Percentiles rank a stretch among this genome's conserved stretches.
Evolutionary conservation across 176 grass and related monocot species (phyloP).

Genomic region (Rhynchospora breviuscula): DNA sequence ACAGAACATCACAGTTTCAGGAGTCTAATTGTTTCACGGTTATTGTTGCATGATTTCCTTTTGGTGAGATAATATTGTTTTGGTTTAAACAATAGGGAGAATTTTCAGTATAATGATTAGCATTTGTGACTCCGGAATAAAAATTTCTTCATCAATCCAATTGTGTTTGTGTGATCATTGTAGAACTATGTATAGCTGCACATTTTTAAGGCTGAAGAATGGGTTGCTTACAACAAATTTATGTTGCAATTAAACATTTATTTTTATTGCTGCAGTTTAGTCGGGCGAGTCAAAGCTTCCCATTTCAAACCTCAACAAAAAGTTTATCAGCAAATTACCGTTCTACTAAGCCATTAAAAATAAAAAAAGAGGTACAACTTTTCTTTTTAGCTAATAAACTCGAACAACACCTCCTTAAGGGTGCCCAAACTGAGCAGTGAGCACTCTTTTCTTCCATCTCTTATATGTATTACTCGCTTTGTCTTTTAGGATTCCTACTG

Average conservation of each 20-base stretch:
- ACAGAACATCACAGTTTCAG: neutral
- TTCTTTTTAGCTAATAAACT: slow-evolving; percentile 15
- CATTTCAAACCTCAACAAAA: slow-evolving; percentile 36
- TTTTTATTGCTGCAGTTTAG: slow-evolving; percentile 30
- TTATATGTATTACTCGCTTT: slow-evolving; percentile 15
- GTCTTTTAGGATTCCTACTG: slow-evolving; percentile 45
- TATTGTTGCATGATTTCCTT: neutral
- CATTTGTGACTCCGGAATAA: neutral
- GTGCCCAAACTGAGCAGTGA: too few relatives aligned
- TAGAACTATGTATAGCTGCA: neutral
- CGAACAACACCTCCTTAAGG: too few relatives aligned
- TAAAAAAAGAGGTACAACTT: slow-evolving; percentile 44
- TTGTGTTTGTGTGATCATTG: neutral
- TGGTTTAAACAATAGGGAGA: neutral
- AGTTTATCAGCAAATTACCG: slow-evolving; percentile 31
- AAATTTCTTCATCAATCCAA: neutral
- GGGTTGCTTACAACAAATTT: neutral
- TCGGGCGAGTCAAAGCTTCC: slow-evolving; percentile 21
- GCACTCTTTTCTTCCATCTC: neutral
- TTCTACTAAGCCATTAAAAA: slow-evolving; percentile 30
- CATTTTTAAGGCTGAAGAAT: neutral
- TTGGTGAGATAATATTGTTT: neutral
- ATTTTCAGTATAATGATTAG: neutral
- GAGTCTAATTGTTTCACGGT: neutral
- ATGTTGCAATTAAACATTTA: neutral